A percentile compares a stretch with the other conserved stretches of the same genome.
These are phyloP conservation scores for Salix koriyanagi DNA, from an alignment of 345 rosid genomes.

Conservation along the genomic window DNA sequence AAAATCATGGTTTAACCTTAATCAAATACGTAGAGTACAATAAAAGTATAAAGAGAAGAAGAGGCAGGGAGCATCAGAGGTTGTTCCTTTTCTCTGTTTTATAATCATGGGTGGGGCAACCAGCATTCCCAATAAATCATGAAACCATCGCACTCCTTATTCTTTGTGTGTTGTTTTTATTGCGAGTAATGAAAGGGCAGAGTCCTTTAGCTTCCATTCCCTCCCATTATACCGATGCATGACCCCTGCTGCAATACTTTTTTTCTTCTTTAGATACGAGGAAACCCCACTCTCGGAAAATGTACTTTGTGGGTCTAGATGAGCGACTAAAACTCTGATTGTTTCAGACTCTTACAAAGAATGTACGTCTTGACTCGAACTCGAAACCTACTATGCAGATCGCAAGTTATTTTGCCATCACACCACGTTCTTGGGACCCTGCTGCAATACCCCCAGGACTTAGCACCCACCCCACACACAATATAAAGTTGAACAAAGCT, in stretches of 20 bases:
- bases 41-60: background rate
- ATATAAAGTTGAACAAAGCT: background rate
- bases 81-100: background rate
- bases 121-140: conserved; percentile 28
- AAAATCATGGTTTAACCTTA: background rate
- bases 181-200: conserved; percentile 15
- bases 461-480: background rate
- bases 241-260: conserved; percentile 1
- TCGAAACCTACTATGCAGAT: too few species aligned
- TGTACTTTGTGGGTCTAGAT: accelerated
- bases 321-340: too few species aligned
- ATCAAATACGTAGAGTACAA: background rate
- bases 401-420: too few species aligned
- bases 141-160: conserved; percentile 30
- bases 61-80: conserved; percentile 18
- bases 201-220: conserved; percentile 18
- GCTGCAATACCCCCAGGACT: background rate
- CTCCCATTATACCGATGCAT: conserved; percentile 1
- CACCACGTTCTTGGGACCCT: background rate
- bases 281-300: accelerated
- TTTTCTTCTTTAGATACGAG: too few species aligned
- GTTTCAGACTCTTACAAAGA: too few species aligned
- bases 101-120: conserved; percentile 31
- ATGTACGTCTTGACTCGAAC: too few species aligned
- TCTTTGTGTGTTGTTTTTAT: conserved; percentile 8